Evolutionary conservation across 2,329 filamentous ascomycete genomes (phyloP).

Genomic region (Calonectria crousiana): DNA sequence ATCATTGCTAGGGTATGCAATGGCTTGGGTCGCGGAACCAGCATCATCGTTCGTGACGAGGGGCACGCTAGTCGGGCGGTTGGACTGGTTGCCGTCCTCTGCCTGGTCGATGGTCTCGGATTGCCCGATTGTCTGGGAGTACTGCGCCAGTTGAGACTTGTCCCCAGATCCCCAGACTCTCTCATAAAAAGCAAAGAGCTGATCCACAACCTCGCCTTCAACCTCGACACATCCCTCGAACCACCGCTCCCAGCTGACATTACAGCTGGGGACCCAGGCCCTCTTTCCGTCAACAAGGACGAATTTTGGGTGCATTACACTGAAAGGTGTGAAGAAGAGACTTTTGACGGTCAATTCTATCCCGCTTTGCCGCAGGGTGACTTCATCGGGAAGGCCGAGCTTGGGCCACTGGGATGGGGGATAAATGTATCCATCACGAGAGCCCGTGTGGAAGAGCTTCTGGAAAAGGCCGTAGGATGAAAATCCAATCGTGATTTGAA

Average conservation of each 20-base stretch:
- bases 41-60: conserved; percentile 24
- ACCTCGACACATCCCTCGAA: conserved; percentile 82
- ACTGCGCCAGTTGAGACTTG: conserved; percentile 22
- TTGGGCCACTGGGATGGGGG: conserved; percentile 69
- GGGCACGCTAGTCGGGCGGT: conserved; percentile 24
- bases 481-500: conserved; percentile 80
- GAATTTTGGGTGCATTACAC: conserved; percentile 91
- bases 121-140: not conserved
- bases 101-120: not conserved
- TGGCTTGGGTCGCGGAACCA: conserved; percentile 47
- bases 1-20: conserved; percentile 37
- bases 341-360: conserved; percentile 81
- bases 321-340: conserved; percentile 83
- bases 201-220: conserved; percentile 69
- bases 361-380: conserved; percentile 64
- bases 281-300: conserved; percentile 76
- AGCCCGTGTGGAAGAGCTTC: conserved; percentile 80
- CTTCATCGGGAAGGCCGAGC: conserved; percentile 72
- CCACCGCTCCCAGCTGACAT: conserved; percentile 91
- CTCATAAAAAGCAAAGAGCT: conserved; percentile 76
- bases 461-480: conserved; percentile 80
- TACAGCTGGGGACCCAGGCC: conserved; percentile 82
- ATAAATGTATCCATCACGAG: conserved; percentile 72
- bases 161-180: conserved; percentile 70
- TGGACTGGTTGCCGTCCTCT: not conserved